Conservation (phyloP, 208 protist genomes). For the Acanthamoeba comandoni region DNA sequence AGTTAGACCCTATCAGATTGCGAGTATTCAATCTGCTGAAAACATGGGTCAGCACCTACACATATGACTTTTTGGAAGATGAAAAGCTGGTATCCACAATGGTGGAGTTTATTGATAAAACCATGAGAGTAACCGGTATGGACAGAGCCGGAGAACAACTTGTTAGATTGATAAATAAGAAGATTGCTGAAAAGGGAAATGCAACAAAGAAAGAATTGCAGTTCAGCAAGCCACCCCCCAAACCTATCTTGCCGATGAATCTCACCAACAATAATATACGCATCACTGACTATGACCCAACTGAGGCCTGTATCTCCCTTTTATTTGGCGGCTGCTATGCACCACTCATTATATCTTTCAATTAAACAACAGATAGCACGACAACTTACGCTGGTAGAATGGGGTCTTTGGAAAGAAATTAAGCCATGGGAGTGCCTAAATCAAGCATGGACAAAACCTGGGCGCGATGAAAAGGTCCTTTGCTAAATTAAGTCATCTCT, state of each 20-base stretch:
- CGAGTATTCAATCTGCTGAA: conserved; percentile 74
- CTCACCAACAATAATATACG: neutral
- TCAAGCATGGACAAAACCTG: conserved; percentile 80
- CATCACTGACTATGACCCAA: neutral
- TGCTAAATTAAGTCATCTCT: neutral
- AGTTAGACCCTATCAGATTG: conserved; percentile 52
- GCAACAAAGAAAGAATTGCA: conserved; percentile 34
- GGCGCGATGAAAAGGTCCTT: conserved; percentile 58
- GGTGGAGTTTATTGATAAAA: conserved; percentile 69
- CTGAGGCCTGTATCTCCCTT: neutral
- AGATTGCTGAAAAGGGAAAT: conserved; percentile 39
- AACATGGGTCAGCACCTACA: conserved; percentile 70
- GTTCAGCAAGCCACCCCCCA: conserved; percentile 59
- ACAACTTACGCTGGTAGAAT: conserved; percentile 84
- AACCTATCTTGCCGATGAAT: conserved; percentile 33
- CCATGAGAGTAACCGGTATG: conserved; percentile 62
- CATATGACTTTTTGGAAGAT: conserved; percentile 65
- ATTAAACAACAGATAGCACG: conserved; percentile 77
- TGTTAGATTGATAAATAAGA: conserved; percentile 53
- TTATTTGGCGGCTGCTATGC: neutral
- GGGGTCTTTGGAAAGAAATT: conserved; percentile 79
- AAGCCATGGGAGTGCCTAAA: conserved; percentile 80
- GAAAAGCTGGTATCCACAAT: conserved; percentile 52
- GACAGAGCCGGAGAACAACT: conserved; percentile 53
- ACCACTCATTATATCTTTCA: neutral